These are phyloP conservation scores for Penicillium sp. DNA, from an alignment of 2,329 filamentous ascomycete genomes.

Conservation along the genomic window DNA sequence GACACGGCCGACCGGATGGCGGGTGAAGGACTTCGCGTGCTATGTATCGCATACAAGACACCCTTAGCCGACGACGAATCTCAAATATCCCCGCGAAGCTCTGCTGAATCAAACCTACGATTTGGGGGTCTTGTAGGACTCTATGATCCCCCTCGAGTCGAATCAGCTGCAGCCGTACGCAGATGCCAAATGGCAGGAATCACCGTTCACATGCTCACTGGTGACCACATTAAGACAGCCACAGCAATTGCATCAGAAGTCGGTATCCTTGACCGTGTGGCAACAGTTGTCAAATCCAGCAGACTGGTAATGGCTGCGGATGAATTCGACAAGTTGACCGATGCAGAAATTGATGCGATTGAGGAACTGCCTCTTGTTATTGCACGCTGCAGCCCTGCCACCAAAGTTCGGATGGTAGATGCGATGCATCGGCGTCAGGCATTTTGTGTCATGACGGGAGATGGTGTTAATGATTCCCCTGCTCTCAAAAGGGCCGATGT, in stretches of 20 bases:
- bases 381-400: conserved; percentile 79
- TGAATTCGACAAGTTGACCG: conserved; percentile 55
- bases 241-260: conserved; percentile 59
- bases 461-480: conserved; percentile 84
- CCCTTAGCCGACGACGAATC: conserved; percentile 33
- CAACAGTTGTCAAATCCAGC: conserved; percentile 42
- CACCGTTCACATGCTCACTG: conserved; percentile 59
- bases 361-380: conserved; percentile 77
- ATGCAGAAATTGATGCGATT: conserved; percentile 61
- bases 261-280: conserved; percentile 51
- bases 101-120: conserved; percentile 55
- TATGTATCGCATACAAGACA: conserved; percentile 54
- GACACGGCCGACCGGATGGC: conserved; percentile 57
- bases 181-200: conserved; percentile 57
- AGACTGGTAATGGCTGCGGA: conserved; percentile 55
- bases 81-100: conserved; percentile 41
- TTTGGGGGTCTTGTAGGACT: conserved; percentile 61
- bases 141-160: conserved; percentile 61
- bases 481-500: conserved; percentile 79
- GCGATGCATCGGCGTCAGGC: conserved; percentile 73
- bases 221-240: conserved; percentile 59
- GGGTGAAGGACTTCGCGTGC: conserved; percentile 59
- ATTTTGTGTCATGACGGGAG: conserved; percentile 85
- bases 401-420: conserved; percentile 89
- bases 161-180: conserved; percentile 57